A percentile compares a stretch with the other conserved stretches of the same genome.
Conservation (phyloP, 202 grass and related monocot genomes). For the Panicum virgatum region DNA sequence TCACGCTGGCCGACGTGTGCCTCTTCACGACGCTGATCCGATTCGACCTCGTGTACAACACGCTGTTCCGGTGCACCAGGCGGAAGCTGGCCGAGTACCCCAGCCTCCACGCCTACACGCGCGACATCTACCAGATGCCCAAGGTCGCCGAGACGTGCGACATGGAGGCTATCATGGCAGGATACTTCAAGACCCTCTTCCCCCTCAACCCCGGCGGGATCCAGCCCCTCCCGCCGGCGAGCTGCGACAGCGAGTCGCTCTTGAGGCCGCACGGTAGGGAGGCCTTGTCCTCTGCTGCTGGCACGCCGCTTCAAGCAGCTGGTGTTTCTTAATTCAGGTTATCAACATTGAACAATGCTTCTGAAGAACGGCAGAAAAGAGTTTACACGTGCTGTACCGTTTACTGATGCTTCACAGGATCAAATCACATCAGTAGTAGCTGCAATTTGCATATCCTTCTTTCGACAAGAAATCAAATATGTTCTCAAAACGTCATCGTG, state of each 20-base stretch:
- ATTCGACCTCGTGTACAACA: slow-evolving; percentile 84
- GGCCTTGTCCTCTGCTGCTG: slow-evolving; percentile 38
- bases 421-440: neutral
- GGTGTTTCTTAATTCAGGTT: slow-evolving; percentile 34
- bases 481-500: neutral
- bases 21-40: slow-evolving; percentile 89
- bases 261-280: slow-evolving; percentile 71
- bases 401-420: neutral
- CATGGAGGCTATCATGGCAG: slow-evolving; percentile 74
- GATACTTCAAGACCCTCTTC: slow-evolving; percentile 82
- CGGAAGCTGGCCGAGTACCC: slow-evolving; percentile 83
- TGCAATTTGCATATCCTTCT: neutral
- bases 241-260: slow-evolving; percentile 50
- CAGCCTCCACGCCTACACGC: slow-evolving; percentile 76
- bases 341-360: no score
- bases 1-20: slow-evolving; percentile 90
- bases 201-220: slow-evolving; percentile 85
- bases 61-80: slow-evolving; percentile 88
- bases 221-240: slow-evolving; percentile 57
- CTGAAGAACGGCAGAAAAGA: neutral
- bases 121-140: slow-evolving; percentile 92
- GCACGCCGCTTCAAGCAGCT: slow-evolving; percentile 26
- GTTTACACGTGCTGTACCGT: neutral
- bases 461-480: neutral
- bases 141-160: slow-evolving; percentile 75